Base-by-base conservation (phyloP, 2,329 filamentous ascomycete genomes). In the Beauveria caledonica region DNA sequence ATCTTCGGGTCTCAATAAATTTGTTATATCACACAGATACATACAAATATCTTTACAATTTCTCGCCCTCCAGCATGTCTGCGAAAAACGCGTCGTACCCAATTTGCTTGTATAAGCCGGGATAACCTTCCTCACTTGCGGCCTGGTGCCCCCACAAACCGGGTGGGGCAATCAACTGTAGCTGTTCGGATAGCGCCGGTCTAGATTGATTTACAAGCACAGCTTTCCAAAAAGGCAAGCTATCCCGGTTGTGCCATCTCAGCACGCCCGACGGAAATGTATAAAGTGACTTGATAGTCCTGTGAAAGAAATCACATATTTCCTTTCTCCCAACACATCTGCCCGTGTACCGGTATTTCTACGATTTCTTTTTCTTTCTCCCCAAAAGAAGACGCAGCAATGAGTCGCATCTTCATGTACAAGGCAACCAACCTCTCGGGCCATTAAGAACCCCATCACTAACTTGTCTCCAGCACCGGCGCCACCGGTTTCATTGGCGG, bases 401-500 rank as follows among this genome's bases (percentile, higher is more conserved):
- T 55, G 52, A 55, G 52, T 55, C 39, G 52, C 39, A 55, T 55
- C n/a, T 55, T 55, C 25, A 42, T 55, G 52, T 55, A 33, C 19
- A 10, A 25, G 5, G 29, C 11, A 6, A 15, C 15, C 11, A 6
- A 15, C 15, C 52, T 44, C 17, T 9, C 23, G 8, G 3, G 3
- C 15, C 17, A 10, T 27, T 9, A 3, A 25, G 21, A 7, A 27
- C 23, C 8, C 17, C 23, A n/a, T 6, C n/a, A 27, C 27, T 48
- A n/a, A 57, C 19, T 17, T n/a, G 15, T 44, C 19, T 27, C 8
- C 21, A 60, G 58, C 40, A 66, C 65, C 2, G 65, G 65, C 19
- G 63, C 62, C 25, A 66, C 65, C 1, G 65, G 65, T 52, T 67
- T 63, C 44, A 66, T 67, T 21, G 65, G 65, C 15, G 65, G 65